A percentile compares a stretch with the other conserved stretches of the same genome.
These are phyloP conservation scores for Ajuga chamaepitys DNA, from an alignment of 257 asterid genomes.

Conservation along the genomic window DNA sequence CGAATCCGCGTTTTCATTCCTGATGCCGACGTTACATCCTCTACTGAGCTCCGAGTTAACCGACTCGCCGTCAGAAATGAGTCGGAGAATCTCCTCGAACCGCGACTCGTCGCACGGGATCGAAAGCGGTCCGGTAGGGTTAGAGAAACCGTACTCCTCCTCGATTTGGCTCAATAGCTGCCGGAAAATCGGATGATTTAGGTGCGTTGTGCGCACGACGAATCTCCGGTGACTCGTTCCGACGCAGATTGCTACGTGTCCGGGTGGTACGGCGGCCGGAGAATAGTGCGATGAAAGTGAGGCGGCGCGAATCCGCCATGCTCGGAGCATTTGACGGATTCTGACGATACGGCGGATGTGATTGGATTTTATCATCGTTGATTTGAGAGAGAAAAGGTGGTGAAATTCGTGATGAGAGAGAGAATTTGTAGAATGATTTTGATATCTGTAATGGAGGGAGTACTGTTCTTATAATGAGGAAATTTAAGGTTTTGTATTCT, in stretches of 20 bases:
- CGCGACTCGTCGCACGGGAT: constrained; percentile 55
- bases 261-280: constrained; percentile 55
- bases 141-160: constrained; percentile 52
- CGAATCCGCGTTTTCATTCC: constrained; percentile 11
- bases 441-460: background rate
- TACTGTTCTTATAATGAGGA: no score
- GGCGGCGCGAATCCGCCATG: constrained; percentile 48
- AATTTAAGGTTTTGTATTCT: no score
- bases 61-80: constrained; percentile 29
- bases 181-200: constrained; percentile 53
- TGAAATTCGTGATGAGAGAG: background rate
- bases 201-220: constrained; percentile 50
- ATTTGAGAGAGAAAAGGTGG: background rate
- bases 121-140: constrained; percentile 37
- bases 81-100: constrained; percentile 45
- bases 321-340: constrained; percentile 47
- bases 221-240: constrained; percentile 38
- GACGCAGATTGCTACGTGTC: constrained; percentile 56
- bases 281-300: constrained; percentile 18
- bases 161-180: constrained; percentile 41
- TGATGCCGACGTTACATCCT: constrained; percentile 12
- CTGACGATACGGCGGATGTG: constrained; percentile 47
- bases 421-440: background rate
- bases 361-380: constrained; percentile 18
- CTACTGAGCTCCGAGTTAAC: constrained; percentile 23